A percentile compares a stretch with the other conserved stretches of the same genome.
Evolutionary conservation across 2,329 filamentous ascomycete species (phyloP).

Genomic region (Stagonosporopsis cucurbitacearum): DNA sequence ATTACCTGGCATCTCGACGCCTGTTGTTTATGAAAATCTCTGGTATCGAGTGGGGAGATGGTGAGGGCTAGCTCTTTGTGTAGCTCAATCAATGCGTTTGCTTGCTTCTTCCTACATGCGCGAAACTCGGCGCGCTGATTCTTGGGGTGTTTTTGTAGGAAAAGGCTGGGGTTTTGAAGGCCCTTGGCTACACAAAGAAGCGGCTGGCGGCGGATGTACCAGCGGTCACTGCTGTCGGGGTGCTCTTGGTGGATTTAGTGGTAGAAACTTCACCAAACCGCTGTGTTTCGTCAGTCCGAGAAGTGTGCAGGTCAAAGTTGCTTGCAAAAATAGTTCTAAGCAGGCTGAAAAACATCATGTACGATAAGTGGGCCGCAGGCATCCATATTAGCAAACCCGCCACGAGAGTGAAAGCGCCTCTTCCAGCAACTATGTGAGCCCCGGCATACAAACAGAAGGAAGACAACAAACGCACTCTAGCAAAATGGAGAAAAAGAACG

Average conservation of each 20-base stretch:
- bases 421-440: too few species aligned
- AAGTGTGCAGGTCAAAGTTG: neutral
- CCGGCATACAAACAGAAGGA: too few species aligned
- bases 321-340: neutral
- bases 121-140: neutral
- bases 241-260: neutral
- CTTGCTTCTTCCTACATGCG: neutral
- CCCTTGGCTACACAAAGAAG: neutral
- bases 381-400: too few species aligned
- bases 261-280: neutral
- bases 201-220: neutral
- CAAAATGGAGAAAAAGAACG: too few species aligned
- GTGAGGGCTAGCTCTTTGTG: neutral
- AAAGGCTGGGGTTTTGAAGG: neutral
- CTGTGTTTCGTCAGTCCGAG: too few species aligned
- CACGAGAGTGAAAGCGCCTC: too few species aligned
- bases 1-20: neutral
- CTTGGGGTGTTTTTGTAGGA: neutral
- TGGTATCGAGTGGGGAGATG: neutral
- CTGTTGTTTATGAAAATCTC: neutral
- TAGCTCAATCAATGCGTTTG: neutral
- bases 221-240: neutral
- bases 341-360: too few species aligned
- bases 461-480: too few species aligned
- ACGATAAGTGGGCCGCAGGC: too few species aligned